Base-by-base conservation (phyloP, 2,329 filamentous ascomycete species). In the Stenocarpella maydis region DNA sequence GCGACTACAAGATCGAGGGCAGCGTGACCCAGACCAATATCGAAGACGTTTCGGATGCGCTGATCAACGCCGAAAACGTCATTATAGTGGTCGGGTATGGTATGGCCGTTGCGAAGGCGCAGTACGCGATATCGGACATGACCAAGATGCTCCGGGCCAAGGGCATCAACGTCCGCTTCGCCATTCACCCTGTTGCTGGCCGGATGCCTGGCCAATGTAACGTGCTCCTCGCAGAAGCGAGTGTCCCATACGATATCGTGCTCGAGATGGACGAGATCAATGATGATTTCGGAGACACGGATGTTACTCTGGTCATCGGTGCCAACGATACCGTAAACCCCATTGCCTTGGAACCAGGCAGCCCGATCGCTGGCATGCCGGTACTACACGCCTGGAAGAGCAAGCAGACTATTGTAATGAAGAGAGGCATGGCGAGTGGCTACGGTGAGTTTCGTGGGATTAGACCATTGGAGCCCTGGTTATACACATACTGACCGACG, bases 181-280 rank as follows among this genome's bases (percentile, higher is more conserved):
- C 93, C 8, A 96, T 97, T 73, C 94, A 97, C 77, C 94, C 94
- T 0, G 94, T 97, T 34, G 94, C 94, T 0, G 94, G 94, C 14
- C 89, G 94, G 39, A 97, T 97, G 94, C 94, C 94, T 0, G 94
- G 94, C 0, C 94, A 97, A 80, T 97, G 94, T 82, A 97, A 97
- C 76, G 94, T 97, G 4, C 84, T 97, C 2, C 88, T 97, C 17
- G 94, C 94, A 0, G 94, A 97, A 79, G 94, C 94, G 1, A 91
- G 88, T 41, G 94, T 97, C 37, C 93, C 93, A 3, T 97, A 97
- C 76, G 94, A 97, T 75, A 95, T 97, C 68, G 94, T 97, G 34
- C 86, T 97, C 54, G 94, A 97, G 81, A 97, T 97, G 94, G 94
- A 97, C 74, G 94, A 97, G 83, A 97, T 97, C 82, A 97, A 97